These are phyloP conservation scores for Chaetoscypha palmicola DNA, from an alignment of 2,329 filamentous ascomycete species.

Conservation along the genomic window DNA sequence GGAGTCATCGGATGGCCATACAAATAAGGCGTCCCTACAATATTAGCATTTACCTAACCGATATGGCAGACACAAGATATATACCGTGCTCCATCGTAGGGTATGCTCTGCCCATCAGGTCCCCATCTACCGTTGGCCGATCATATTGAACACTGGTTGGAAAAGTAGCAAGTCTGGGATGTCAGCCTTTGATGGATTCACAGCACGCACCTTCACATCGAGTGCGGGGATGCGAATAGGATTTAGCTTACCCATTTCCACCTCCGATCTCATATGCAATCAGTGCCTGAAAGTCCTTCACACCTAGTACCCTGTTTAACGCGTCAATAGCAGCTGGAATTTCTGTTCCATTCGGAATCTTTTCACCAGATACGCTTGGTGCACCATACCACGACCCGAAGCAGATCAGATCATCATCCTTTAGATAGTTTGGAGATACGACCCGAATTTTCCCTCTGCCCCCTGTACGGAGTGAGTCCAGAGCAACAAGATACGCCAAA, in stretches of 20 bases:
- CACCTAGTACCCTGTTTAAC: slow-evolving; percentile 30
- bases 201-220: too few relatives aligned
- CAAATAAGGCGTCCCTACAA: slow-evolving; percentile 33
- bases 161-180: slow-evolving; percentile 47
- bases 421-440: slow-evolving; percentile 21
- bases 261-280: slow-evolving; percentile 58
- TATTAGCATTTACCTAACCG: background rate
- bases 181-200: too few relatives aligned
- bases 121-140: slow-evolving; percentile 44
- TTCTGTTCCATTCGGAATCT: slow-evolving; percentile 31
- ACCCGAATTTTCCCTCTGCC: slow-evolving; percentile 35
- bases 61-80: slow-evolving; percentile 32
- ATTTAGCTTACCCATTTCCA: slow-evolving; percentile 46
- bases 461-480: slow-evolving; percentile 33
- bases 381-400: slow-evolving; percentile 41
- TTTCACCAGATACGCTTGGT: slow-evolving; percentile 36
- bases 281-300: slow-evolving; percentile 32
- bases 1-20: slow-evolving; percentile 34
- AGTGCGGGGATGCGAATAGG: too few relatives aligned
- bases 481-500: slow-evolving; percentile 36
- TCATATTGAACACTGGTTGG: slow-evolving; percentile 49
- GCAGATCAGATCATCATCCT: slow-evolving; percentile 32
- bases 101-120: slow-evolving; percentile 47
- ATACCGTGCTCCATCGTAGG: slow-evolving; percentile 35
- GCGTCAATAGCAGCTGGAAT: slow-evolving; percentile 35